phyloP scores from a whole-genome alignment of 1,139 yeast genomes.

The Geotrichum klebahnii region DNA sequence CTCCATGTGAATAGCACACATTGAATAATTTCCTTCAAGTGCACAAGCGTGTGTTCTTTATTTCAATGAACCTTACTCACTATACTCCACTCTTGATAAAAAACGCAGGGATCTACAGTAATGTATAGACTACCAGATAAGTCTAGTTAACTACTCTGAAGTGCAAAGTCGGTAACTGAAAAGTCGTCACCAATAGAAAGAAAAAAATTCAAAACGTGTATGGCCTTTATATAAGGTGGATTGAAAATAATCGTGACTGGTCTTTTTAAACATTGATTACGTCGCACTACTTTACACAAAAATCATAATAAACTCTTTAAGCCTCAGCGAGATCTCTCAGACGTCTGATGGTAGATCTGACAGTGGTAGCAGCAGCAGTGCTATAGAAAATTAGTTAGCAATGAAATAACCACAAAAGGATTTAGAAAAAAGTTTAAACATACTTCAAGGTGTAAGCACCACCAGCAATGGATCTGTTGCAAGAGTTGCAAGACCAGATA shows the following conservation, averaged over 20 bases:
- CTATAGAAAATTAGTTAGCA: slow-evolving; percentile 23
- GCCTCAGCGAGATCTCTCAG: slow-evolving; percentile 99
- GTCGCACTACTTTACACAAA: slow-evolving; percentile 18
- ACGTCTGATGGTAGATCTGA: slow-evolving; percentile 99
- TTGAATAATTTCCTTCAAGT: too few relatives aligned
- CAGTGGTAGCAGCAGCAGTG: slow-evolving; percentile 99
- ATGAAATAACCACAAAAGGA: background rate
- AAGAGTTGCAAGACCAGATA: slow-evolving; percentile 96
- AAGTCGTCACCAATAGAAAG: too few relatives aligned
- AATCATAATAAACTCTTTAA: slow-evolving; percentile 43
- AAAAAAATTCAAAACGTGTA: background rate
- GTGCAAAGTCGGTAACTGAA: too few relatives aligned
- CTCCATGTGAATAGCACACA: too few relatives aligned
- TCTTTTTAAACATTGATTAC: slow-evolving; percentile 15
- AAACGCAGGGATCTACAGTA: too few relatives aligned
- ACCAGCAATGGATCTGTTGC: slow-evolving; percentile 97
- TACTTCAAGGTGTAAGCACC: slow-evolving; percentile 98
- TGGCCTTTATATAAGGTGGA: background rate
- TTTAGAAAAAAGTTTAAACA: too few relatives aligned
- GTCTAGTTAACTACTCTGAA: too few relatives aligned
- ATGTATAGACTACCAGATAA: too few relatives aligned
- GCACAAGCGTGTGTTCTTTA: too few relatives aligned
- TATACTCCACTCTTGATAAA: too few relatives aligned
- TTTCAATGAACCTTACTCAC: too few relatives aligned
- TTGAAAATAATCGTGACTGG: slow-evolving; percentile 14